Percentiles rank a stretch among this genome's conserved stretches.
These are phyloP conservation scores for Pisolithus sp. DNA, from an alignment of 768 basidiomycete genomes.

Conservation along the genomic window DNA sequence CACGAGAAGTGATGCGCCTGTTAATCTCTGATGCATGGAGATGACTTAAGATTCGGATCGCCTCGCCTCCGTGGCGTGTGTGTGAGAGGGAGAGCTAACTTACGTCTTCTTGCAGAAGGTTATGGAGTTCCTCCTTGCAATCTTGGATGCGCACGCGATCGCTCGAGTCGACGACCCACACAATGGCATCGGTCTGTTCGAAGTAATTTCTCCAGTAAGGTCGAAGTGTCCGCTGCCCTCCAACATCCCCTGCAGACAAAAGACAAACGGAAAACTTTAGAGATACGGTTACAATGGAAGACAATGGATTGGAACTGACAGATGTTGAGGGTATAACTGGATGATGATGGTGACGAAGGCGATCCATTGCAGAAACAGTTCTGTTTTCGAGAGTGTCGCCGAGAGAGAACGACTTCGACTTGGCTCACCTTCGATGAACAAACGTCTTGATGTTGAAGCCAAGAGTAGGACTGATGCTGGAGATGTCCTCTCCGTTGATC, in stretches of 20 bases:
- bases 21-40: slow-evolving; percentile 56
- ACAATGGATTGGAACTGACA: slow-evolving; percentile 23
- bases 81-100: slow-evolving; percentile 20
- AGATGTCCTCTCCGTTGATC: slow-evolving; percentile 87
- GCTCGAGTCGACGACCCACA: slow-evolving; percentile 98
- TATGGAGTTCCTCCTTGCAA: slow-evolving; percentile 82
- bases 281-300: background rate
- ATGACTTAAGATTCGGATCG: slow-evolving; percentile 10
- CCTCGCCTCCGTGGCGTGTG: background rate
- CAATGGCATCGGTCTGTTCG: slow-evolving; percentile 95
- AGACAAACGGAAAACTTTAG: slow-evolving; percentile 63
- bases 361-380: slow-evolving; percentile 19
- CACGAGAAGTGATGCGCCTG: slow-evolving; percentile 92
- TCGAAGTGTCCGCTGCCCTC: slow-evolving; percentile 90
- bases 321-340: slow-evolving; percentile 39
- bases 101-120: slow-evolving; percentile 88
- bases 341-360: slow-evolving; percentile 9
- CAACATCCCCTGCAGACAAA: slow-evolving; percentile 91
- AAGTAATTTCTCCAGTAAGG: slow-evolving; percentile 99
- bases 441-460: slow-evolving; percentile 99
- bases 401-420: slow-evolving; percentile 12
- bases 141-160: slow-evolving; percentile 88
- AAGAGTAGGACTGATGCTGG: slow-evolving; percentile 82
- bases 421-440: slow-evolving; percentile 72
- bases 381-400: slow-evolving; percentile 12